Base-by-base conservation (phyloP, 2,329 filamentous ascomycete species). In the Colletotrichum navitas region DNA sequence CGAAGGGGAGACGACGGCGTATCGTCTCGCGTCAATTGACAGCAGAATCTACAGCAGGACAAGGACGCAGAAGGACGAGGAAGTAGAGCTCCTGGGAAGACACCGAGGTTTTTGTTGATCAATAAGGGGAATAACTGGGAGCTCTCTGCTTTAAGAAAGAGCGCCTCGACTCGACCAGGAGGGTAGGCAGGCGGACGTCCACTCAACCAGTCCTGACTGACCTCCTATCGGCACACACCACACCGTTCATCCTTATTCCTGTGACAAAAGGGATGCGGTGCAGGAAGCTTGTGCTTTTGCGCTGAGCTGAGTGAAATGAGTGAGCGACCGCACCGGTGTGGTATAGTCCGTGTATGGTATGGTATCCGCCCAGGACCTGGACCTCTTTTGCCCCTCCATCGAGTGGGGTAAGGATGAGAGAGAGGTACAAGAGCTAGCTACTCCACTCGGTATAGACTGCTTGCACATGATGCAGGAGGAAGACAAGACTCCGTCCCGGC, bases 311-410 rank as follows among this genome's bases (percentile, higher is more conserved):
- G 34, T 12, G 24, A 51, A 34, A 26, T 26, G n/a, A 26, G 54
- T 5, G 54, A 56, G 32, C 26, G 34, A 56, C n/a, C 36, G 32
- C 59, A 62, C 60, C 60, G 45, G 60, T 62, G 26, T 41, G 56
- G 51, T 52, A 51, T 59, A 56, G 43, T 52, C 43, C 14, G 36
- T 29, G 36, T 45, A 21, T 24, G 18, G 26, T 29, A 55, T 58
- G 63, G 36, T 54, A 52, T 60, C 63, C 32, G 69, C 65, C 65
- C 54, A 68, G 47, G 69, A 72, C 66, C 69, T 72, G 59, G 69
- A 68, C 54, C 59, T 65, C 51, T 59, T 71, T 59, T 68, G 64
- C 68, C 64, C 68, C 69, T 72, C 69, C 59, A 67, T 51, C n/a
- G 32, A 55, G 69, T 72, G 69, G 69, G 65, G 69, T 60, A 69